Conservation (phyloP, 1,139 yeast genomes). For the Yamadazyma jaroonii region DNA sequence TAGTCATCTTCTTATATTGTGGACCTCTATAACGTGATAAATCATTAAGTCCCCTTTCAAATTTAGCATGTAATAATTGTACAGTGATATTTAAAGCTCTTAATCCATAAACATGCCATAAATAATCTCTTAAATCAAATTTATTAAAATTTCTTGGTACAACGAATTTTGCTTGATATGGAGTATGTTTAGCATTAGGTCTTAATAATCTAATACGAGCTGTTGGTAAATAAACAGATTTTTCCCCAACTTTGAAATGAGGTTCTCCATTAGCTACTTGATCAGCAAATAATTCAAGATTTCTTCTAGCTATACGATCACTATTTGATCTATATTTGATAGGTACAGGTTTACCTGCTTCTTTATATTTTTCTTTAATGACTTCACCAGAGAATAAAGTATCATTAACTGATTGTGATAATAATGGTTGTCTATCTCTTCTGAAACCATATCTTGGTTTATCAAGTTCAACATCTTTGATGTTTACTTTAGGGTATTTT, state of each 20-base stretch:
- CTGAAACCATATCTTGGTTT: constrained; percentile 41
- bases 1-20: constrained; percentile 90
- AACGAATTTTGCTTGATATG: constrained; percentile 90
- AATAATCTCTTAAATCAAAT: constrained; percentile 85
- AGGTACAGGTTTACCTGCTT: constrained; percentile 44
- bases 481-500: constrained; percentile 41
- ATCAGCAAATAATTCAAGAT: constrained; percentile 45
- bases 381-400: constrained; percentile 41
- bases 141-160: constrained; percentile 91
- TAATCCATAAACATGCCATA: constrained; percentile 83
- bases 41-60: constrained; percentile 56
- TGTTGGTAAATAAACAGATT: constrained; percentile 73
- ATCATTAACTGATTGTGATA: constrained; percentile 40
- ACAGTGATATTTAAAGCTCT: constrained; percentile 86
- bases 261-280: constrained; percentile 65
- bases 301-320: constrained; percentile 38
- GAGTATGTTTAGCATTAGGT: constrained; percentile 92
- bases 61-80: constrained; percentile 75
- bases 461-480: constrained; percentile 37
- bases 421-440: constrained; percentile 36
- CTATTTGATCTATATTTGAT: constrained; percentile 35
- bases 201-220: constrained; percentile 77
- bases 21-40: constrained; percentile 75
- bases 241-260: constrained; percentile 78
- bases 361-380: constrained; percentile 32